Evolutionary conservation across 2,329 filamentous ascomycete species (phyloP), one percentile per base, ranked within the genome.

Genomic region (Alternaria angustiovoidea): DNA sequence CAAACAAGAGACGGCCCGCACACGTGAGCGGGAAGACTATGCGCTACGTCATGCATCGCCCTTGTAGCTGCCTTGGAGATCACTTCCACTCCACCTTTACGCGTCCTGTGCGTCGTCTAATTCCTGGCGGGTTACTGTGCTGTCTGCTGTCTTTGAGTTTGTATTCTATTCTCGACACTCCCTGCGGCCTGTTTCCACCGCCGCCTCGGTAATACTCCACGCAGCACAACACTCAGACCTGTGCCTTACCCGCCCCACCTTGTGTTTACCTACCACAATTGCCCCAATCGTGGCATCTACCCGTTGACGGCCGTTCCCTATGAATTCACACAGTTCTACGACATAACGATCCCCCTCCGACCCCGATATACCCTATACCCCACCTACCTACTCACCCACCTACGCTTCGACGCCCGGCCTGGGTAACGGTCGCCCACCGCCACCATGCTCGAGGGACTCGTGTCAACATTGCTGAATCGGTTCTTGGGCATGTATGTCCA

Each of bases 401-500:
- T 30, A 30, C 49, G 63, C 53, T 46, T 57, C 49, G 46, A 59
- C 43, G 73, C 89, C 88, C 81, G 83, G 88, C 89, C 91, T 76
- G 90, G 90, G 88, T 90, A 75, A 93, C 87, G 91, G 86, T 88
- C 84, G 77, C 77, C 79, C 71, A 72, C 79, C 79, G 73, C 79
- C 82, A 85, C 79, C 75, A 99, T 99, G 95, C 88, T 99, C 83
- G 95, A 99, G 87, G 92, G 94, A 70, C 86, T 99, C 71, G 95
- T 98, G 66, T 93, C 95, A 73, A 96, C 94, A 81, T 86, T 99
- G 84, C 90, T 99, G 73, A 99, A 99, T 84, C 91, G 96, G 84
- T 98, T 99, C 82, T 83, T 99, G 88, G 96, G 95, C 86, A 97
- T 98, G 91, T 99, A 99, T 81, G 94, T 99, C 81, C 94, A 96